Conservation (phyloP, 176 grass and related monocot genomes). For the Aegilops umbellulata region DNA sequence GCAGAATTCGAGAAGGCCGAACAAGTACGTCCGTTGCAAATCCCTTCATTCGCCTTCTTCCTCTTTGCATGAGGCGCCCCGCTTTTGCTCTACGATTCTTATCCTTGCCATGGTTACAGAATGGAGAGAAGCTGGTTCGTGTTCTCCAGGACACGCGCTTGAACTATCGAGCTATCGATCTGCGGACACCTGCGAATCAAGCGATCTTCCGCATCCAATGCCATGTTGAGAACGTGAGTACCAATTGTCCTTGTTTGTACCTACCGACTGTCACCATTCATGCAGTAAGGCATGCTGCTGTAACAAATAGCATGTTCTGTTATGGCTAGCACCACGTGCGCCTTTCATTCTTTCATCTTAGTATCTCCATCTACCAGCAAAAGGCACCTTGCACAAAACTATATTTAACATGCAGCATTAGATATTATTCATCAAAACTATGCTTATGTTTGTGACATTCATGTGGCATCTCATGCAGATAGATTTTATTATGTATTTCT, state of each 20-base stretch:
- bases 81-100: conserved; percentile 1
- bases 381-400: not conserved
- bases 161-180: conserved; percentile 70
- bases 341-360: not conserved
- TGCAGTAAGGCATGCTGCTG: not conserved
- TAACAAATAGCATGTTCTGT: not conserved
- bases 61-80: not conserved
- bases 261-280: not conserved
- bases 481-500: not conserved
- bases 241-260: not conserved
- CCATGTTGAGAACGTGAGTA: conserved; percentile 75
- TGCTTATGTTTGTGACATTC: not conserved
- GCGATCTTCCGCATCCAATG: conserved; percentile 75
- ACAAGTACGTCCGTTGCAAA: conserved; percentile 27
- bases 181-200: conserved; percentile 71
- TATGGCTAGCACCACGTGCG: not conserved
- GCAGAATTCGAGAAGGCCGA: conserved; percentile 75
- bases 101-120: conserved; percentile 33
- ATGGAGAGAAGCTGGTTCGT: conserved; percentile 77
- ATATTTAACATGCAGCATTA: not conserved
- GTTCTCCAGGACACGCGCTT: conserved; percentile 88
- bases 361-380: not conserved
- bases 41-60: not conserved
- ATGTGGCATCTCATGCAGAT: not conserved
- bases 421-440: not conserved